These are phyloP conservation scores for Carex cristatella DNA, from an alignment of 176 grass and related monocot genomes.

Conservation along the genomic window DNA sequence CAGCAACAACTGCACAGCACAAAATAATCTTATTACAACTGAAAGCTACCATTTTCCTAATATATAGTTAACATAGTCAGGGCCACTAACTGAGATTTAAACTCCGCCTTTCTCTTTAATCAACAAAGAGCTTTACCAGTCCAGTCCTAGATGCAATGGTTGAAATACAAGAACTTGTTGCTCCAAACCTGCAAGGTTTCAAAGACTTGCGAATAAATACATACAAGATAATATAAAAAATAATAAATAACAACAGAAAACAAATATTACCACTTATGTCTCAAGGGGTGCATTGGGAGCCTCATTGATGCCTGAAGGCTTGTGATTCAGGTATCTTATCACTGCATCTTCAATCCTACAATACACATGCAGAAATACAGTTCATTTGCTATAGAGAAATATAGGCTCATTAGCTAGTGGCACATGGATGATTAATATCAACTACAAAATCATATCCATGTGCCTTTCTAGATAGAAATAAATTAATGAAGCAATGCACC, in stretches of 20 bases:
- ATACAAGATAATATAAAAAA: neutral
- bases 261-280: neutral
- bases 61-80: constrained; percentile 25
- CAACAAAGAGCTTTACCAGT: neutral
- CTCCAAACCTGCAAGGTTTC: neutral
- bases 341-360: constrained; percentile 92
- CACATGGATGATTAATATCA: neutral
- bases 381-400: constrained; percentile 17
- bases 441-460: constrained; percentile 3
- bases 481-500: neutral
- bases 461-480: neutral
- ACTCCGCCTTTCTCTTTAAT: neutral
- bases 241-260: neutral
- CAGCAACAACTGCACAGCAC: neutral
- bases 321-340: constrained; percentile 88
- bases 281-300: constrained; percentile 43
- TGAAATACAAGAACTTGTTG: neutral
- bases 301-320: constrained; percentile 51
- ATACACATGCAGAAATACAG: constrained; percentile 8
- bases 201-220: neutral
- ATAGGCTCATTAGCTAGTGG: neutral
- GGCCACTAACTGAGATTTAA: constrained; percentile 2
- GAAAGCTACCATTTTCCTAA: constrained; percentile 15
- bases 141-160: neutral
- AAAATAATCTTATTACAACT: constrained; percentile 14